These are phyloP conservation scores for Epichloe sibirici DNA, from an alignment of 2,329 filamentous ascomycete genomes.

Conservation along the genomic window DNA sequence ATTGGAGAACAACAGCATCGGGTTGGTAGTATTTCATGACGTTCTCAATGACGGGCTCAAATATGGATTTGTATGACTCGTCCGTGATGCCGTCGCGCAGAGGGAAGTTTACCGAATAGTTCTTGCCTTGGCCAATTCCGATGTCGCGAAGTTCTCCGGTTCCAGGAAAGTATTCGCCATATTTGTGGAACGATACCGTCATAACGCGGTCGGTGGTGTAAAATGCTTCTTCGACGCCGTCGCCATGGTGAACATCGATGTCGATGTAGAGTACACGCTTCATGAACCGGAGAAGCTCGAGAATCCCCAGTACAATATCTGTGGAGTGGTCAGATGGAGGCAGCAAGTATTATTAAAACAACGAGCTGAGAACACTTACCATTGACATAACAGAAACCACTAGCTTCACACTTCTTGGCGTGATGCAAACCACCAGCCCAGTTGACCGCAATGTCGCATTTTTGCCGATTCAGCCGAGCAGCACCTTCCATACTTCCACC, in stretches of 20 bases:
- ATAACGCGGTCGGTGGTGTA: conserved; percentile 88
- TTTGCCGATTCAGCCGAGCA: conserved; percentile 74
- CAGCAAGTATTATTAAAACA: not conserved
- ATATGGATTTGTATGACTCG: conserved; percentile 78
- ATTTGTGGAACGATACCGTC: conserved; percentile 92
- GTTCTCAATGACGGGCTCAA: conserved; percentile 75
- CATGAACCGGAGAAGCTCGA: conserved; percentile 81
- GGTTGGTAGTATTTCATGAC: conserved; percentile 84
- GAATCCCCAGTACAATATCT: conserved; percentile 93
- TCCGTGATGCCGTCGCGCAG: conserved; percentile 89
- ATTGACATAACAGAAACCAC: conserved; percentile 97
- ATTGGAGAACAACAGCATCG: conserved; percentile 87
- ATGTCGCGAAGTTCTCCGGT: conserved; percentile 81
- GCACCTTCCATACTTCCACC: conserved; percentile 92
- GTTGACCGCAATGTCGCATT: conserved; percentile 95
- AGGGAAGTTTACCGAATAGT: conserved; percentile 85
- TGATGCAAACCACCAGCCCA: conserved; percentile 97
- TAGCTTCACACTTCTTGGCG: conserved; percentile 92
- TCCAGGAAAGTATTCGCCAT: conserved; percentile 90
- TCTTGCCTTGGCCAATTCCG: conserved; percentile 76
- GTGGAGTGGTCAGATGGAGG: conserved; percentile 9
- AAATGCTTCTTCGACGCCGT: conserved; percentile 87
- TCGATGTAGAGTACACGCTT: conserved; percentile 96
- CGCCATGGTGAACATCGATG: conserved; percentile 88
- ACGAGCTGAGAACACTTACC: conserved; percentile 38